Base-by-base conservation (phyloP, 768 basidiomycete genomes). In the Rhodosporidiobolus sp. region DNA sequence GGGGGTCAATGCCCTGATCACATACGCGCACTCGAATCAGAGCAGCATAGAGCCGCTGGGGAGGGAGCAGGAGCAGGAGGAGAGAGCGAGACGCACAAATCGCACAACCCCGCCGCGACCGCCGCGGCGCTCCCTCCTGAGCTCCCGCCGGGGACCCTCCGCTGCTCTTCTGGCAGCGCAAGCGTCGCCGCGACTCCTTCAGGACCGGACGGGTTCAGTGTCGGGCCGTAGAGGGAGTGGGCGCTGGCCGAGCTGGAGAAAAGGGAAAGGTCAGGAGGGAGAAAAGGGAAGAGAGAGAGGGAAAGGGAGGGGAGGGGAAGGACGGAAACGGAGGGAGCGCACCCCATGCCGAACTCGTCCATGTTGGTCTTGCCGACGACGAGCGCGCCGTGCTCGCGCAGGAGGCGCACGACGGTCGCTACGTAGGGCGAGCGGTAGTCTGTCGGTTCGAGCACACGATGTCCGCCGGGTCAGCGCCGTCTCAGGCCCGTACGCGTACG, bases 331-430 rank as follows among this genome's bases (percentile, higher is more conserved):
- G 65, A 45, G 7, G 16, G 5, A 52, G 81, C 87, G 28, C 69
- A 94, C 89, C 95, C 95, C 95, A 98, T 98, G 2, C 95, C 95
- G 81, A 98, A 98, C 81, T 98, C 94, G 79, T 99, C 95, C 80
- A 92, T 92, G 79, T 95, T 94, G 1, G 94, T 89, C 82, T 96
- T 96, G 2, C 93, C 95, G 3, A 90, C 78, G 19, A 97, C 85
- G 26, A 86, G 81, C 0, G 89, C 92, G 0, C 92, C 93, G 0
- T 84, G 82, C 1, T 83, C 72, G 1, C 84, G 83, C 4, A 98
- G 81, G 17, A 88, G 81, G 8, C 81, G 70, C 0, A 96, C 90
- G 11, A 90, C 90, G 1, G 92, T 95, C 60, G 95, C 91, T 79
- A 92, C 90, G 78, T 90, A 92, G 0, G 92, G 91, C 0, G 94